A percentile compares a stretch with the other conserved stretches of the same genome.
Conservation (phyloP, 2,329 filamentous ascomycete genomes). For the Colletotrichum sp. region DNA sequence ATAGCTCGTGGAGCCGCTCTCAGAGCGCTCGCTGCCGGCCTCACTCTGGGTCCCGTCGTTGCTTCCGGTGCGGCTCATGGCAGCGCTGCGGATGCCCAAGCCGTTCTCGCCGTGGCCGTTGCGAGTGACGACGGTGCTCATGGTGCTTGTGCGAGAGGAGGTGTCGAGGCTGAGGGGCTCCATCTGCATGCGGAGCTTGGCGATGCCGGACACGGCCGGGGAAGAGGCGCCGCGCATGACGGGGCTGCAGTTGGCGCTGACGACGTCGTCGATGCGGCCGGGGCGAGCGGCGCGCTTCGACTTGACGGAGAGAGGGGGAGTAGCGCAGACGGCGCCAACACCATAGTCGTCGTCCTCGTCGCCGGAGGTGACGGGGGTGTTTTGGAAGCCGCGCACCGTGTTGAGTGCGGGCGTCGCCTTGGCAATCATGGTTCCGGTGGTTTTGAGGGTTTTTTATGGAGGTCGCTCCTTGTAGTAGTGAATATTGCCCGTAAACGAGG, state of each 20-base stretch:
- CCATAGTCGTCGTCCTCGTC: conserved; percentile 64
- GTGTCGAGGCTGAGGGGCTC: conserved; percentile 75
- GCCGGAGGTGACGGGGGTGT: conserved; percentile 58
- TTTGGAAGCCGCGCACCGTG: conserved; percentile 62
- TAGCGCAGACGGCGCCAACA: conserved; percentile 23
- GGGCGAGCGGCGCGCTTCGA: conserved; percentile 39
- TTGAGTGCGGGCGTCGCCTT: conserved; percentile 54
- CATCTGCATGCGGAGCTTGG: conserved; percentile 80
- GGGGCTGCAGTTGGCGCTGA: conserved; percentile 69
- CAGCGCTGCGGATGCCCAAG: conserved; percentile 54
- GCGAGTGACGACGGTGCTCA: conserved; percentile 59
- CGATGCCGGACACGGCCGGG: conserved; percentile 73
- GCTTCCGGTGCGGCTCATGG: conserved; percentile 59
- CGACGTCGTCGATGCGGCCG: conserved; percentile 57
- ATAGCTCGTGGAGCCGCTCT: conserved; percentile 75
- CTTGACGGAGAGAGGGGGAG: conserved; percentile 20
- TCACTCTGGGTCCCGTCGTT: conserved; percentile 61
- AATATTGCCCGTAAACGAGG: conserved; percentile 32
- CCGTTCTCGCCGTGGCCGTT: conserved; percentile 46
- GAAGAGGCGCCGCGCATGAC: conserved; percentile 57
- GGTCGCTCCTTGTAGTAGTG: conserved; percentile 19
- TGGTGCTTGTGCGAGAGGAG: conserved; percentile 59
- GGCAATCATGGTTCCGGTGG: conserved; percentile 45
- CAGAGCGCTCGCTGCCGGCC: conserved; percentile 65
- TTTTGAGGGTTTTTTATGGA: neutral